Evolutionary conservation across 371 early-diverging fungal species (phyloP).

Genomic region (Actinomucor elegans): DNA sequence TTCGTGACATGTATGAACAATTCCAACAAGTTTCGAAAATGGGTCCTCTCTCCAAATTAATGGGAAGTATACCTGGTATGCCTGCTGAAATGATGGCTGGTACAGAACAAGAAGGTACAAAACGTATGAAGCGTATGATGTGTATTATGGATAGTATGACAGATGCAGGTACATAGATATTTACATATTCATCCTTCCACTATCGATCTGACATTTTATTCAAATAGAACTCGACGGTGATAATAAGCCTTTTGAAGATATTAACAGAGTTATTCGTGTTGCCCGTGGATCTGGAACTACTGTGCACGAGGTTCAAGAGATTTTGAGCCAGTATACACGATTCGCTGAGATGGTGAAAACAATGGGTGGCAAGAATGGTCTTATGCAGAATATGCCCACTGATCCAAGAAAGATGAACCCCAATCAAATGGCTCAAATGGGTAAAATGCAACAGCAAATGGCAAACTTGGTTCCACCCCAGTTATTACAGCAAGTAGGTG

Average conservation of each 20-base stretch:
- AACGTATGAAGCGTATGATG: conserved; percentile 85
- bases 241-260: conserved; percentile 84
- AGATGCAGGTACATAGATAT: conserved; percentile 52
- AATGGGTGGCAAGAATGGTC: conserved; percentile 93
- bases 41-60: conserved; percentile 94
- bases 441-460: conserved; percentile 72
- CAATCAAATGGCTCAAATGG: conserved; percentile 61
- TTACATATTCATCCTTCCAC: not conserved
- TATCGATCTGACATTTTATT: not conserved
- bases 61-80: conserved; percentile 98
- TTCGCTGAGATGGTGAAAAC: conserved; percentile 95
- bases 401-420: conserved; percentile 55
- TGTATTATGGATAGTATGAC: conserved; percentile 99
- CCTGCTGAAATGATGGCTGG: conserved; percentile 83
- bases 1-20: conserved; percentile 98
- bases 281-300: conserved; percentile 92
- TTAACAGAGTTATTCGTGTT: conserved; percentile 82
- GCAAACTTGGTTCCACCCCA: conserved; percentile 72
- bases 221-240: conserved; percentile 89
- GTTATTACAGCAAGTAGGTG: conserved; percentile 76
- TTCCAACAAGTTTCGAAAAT: conserved; percentile 92
- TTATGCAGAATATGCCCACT: conserved; percentile 69
- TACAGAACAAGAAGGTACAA: conserved; percentile 76
- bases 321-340: conserved; percentile 81
- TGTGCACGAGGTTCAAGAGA: conserved; percentile 83